phyloP scores from a whole-genome alignment of 495 filamentous ascomycete species.

The Tuber microsphaerosporum region DNA sequence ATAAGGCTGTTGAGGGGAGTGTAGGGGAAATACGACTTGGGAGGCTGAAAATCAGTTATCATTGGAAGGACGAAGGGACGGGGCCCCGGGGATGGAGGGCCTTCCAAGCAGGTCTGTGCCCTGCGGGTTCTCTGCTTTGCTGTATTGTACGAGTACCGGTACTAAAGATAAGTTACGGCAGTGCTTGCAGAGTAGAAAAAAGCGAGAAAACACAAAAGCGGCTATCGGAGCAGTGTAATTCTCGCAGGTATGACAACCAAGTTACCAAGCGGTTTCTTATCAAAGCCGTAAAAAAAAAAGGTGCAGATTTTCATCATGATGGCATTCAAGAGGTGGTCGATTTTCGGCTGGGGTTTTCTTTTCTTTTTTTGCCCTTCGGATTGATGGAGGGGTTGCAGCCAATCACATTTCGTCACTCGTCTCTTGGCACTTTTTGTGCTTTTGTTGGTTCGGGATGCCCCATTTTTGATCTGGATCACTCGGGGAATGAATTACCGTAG shows the following conservation, averaged over 20 bases:
- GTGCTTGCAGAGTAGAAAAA: background rate
- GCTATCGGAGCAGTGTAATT: background rate
- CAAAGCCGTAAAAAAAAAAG: background rate
- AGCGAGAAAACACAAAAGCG: background rate
- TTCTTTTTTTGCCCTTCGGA: background rate
- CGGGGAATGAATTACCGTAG: background rate
- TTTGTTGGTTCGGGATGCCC: background rate
- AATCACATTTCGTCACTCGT: constrained; percentile 2
- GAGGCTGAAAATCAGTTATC: background rate
- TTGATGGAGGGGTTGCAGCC: background rate
- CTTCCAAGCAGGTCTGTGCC: background rate
- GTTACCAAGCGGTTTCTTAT: background rate
- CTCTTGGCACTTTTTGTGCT: background rate
- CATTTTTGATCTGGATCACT: background rate
- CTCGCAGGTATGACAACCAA: background rate
- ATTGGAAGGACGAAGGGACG: background rate
- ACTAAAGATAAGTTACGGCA: background rate
- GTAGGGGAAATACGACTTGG: background rate
- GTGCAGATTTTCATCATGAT: background rate
- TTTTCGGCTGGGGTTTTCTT: background rate
- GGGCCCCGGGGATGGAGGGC: background rate
- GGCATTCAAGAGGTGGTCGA: background rate
- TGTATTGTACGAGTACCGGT: background rate
- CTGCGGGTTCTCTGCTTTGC: background rate
- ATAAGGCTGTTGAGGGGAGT: background rate